Evolutionary conservation across 1,139 yeast species (phyloP).

Genomic region (Hansenula lynferdii): DNA sequence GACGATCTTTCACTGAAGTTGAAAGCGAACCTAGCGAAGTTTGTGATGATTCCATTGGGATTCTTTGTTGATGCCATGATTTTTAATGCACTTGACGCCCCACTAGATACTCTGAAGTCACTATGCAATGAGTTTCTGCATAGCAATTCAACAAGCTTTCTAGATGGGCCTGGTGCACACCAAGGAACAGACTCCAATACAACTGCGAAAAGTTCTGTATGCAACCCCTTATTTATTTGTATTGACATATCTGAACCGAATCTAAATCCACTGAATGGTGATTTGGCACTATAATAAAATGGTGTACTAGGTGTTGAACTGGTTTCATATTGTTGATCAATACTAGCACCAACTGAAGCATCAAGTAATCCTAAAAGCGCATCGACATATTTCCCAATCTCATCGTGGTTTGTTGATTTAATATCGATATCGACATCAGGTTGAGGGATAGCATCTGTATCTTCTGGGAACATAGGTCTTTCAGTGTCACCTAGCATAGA

Average conservation of each 20-base stretch:
- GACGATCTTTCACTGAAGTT: slow-evolving; percentile 64
- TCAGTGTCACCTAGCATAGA: slow-evolving; percentile 61
- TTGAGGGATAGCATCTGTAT: slow-evolving; percentile 38
- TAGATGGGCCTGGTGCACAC: slow-evolving; percentile 50
- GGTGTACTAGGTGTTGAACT: slow-evolving; percentile 26
- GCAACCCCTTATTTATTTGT: slow-evolving; percentile 26
- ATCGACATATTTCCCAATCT: slow-evolving; percentile 62
- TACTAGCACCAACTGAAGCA: slow-evolving; percentile 45
- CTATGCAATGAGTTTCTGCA: slow-evolving; percentile 73
- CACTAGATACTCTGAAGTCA: slow-evolving; percentile 53
- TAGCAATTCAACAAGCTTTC: slow-evolving; percentile 63
- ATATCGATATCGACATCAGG: slow-evolving; percentile 25
- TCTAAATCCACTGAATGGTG: slow-evolving; percentile 40
- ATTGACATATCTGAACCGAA: slow-evolving; percentile 42
- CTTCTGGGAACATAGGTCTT: slow-evolving; percentile 75
- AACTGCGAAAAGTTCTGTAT: slow-evolving; percentile 63
- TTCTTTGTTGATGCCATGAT: slow-evolving; percentile 63
- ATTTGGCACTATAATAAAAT: slow-evolving; percentile 32
- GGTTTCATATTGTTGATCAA: slow-evolving; percentile 25
- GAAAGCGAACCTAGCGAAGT: slow-evolving; percentile 77
- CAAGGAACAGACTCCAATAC: slow-evolving; percentile 68
- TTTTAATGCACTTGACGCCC: slow-evolving; percentile 61
- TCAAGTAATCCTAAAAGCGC: slow-evolving; percentile 58
- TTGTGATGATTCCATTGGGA: slow-evolving; percentile 66
- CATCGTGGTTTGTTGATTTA: slow-evolving; percentile 62